Evolutionary conservation across 1,284 basidiomycete genomes (phyloP), one percentile per base, ranked within the genome.

Genomic region (Apiotrichum veenhuisii): DNA sequence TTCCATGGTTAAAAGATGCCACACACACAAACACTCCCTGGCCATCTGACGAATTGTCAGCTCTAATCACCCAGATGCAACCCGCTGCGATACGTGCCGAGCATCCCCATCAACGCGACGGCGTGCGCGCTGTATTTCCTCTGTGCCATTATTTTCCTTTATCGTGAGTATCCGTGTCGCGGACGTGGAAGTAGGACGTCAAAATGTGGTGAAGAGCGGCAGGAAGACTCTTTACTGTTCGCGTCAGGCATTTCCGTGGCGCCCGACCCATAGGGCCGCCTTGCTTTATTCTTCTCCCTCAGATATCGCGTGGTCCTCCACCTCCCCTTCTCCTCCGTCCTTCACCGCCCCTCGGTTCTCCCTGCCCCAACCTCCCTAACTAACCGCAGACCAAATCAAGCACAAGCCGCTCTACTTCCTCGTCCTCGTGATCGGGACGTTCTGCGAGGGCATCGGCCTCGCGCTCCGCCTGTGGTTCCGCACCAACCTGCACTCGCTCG

Each of bases 31-130:
- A n/a, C n/a, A n/a, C 43, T 27, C 43, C 43, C 17, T 26, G 26
- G 8, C 22, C 22, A 18, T 1, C 11, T 17, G 23, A 33, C 27
- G 30, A 20, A 20, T 15, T 14, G 22, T 23, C 43, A 5, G 11
- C 7, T 23, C 41, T 23, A 18, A 44, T 26, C 30, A n/a, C 52
- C 14, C 43, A 74, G 68, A 25, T 75, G 71, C 54, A 75, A 75
- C 60, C 72, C 73, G 11, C 63, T 75, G 4, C 80, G 80, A 56
- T 88, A 87, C 66, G 85, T 87, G 50, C 79, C 84, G 3, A 82
- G 78, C 41, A 82, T 85, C 65, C 73, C 79, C 3, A 69, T 84
- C 37, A 85, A 85, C 1, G 81, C 74, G 12, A 73, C 85, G 38
- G 81, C 83, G 8, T 79, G 84, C 47, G 71, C 72, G 38, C 74